These are phyloP conservation scores for Aspergillus sp. DNA, from an alignment of 2,329 filamentous ascomycete genomes.

Conservation along the genomic window DNA sequence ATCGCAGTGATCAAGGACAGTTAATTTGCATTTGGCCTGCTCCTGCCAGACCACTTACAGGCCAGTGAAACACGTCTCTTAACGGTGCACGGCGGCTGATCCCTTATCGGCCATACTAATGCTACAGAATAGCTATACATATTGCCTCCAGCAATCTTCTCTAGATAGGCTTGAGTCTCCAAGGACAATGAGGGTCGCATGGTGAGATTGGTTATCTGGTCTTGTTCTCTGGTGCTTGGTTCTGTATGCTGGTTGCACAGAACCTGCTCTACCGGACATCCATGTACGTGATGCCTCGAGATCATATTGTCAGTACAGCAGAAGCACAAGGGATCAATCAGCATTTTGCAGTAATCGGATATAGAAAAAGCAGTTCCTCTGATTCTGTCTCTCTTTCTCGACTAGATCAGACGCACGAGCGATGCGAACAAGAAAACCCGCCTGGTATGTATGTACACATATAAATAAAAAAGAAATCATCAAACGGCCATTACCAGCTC, in stretches of 20 bases:
- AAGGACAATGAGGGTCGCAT: no score
- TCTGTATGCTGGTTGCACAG: no score
- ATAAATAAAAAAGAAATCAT: constrained; percentile 12
- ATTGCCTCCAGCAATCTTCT: no score
- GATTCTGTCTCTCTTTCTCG: not conserved
- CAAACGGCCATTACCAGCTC: constrained; percentile 23
- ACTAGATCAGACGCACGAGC: constrained; percentile 16
- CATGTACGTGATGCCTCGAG: no score
- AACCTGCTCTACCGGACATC: no score
- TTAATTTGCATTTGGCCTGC: not conserved
- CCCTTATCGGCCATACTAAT: not conserved
- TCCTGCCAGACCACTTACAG: not conserved
- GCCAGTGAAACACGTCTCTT: not conserved
- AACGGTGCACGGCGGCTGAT: not conserved
- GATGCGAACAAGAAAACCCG: constrained; percentile 25
- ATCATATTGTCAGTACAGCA: no score
- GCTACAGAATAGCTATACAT: no score
- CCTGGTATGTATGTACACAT: constrained; percentile 36
- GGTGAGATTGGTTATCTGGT: no score
- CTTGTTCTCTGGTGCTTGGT: no score
- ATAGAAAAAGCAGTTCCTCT: not conserved
- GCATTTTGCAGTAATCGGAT: constrained; percentile 1
- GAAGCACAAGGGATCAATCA: not conserved
- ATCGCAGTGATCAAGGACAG: not conserved
- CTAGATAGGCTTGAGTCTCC: no score